Evolutionary conservation across 805 yeast species (phyloP).

Genomic region (Komagataella phaffii): DNA sequence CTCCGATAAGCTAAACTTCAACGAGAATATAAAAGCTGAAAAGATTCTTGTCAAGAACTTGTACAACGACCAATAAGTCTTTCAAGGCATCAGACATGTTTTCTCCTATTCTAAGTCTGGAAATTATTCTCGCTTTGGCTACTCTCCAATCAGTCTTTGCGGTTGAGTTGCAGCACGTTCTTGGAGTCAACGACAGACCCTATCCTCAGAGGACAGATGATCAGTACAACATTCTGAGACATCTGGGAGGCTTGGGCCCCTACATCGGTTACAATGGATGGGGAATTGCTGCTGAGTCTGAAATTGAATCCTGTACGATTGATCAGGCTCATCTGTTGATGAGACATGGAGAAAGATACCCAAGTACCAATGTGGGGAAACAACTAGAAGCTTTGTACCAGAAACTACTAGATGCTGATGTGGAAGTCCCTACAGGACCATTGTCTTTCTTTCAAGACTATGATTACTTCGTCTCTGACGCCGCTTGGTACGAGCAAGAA

Average conservation of each 20-base stretch:
- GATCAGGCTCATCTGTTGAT: slow-evolving; percentile 60
- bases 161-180: not conserved
- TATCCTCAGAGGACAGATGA: slow-evolving; percentile 18
- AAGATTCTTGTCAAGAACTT: not conserved
- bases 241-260: slow-evolving; percentile 45
- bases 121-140: not conserved
- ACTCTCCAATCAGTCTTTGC: not conserved
- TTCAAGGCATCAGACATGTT: not conserved
- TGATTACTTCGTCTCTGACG: slow-evolving; percentile 29
- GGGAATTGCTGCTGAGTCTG: slow-evolving; percentile 30
- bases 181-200: not conserved
- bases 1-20: not conserved
- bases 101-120: not conserved
- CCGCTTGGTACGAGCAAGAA: slow-evolving; percentile 9
- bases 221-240: slow-evolving; percentile 34
- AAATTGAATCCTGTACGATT: slow-evolving; percentile 36
- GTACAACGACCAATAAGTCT: not conserved
- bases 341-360: slow-evolving; percentile 75
- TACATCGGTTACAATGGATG: slow-evolving; percentile 35
- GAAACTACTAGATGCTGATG: slow-evolving; percentile 22
- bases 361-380: slow-evolving; percentile 27
- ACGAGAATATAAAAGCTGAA: not conserved
- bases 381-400: slow-evolving; percentile 13
- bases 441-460: slow-evolving; percentile 40
- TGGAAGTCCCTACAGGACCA: slow-evolving; percentile 29